phyloP scores from a whole-genome alignment of 352 stramenopile species.

The Blastocystis sp. region DNA sequence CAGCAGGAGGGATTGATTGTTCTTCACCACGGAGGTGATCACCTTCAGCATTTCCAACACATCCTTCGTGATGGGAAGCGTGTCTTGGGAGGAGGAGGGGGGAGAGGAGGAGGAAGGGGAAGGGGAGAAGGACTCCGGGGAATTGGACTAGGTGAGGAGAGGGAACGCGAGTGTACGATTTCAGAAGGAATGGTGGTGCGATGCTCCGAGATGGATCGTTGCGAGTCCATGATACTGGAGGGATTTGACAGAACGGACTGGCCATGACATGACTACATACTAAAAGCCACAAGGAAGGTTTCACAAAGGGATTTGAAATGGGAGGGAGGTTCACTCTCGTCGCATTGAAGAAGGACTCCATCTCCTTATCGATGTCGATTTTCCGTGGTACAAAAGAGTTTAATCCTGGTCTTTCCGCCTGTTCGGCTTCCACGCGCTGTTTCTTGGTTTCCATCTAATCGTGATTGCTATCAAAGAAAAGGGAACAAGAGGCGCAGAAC shows the following conservation, averaged over 20 bases:
- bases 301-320: neutral
- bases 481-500: neutral
- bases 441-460: neutral
- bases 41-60: neutral
- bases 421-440: neutral
- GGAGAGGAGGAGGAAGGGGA: neutral
- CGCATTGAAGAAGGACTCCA: conserved; percentile 23
- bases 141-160: neutral
- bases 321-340: neutral
- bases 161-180: neutral
- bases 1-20: neutral
- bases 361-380: conserved; percentile 65
- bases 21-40: neutral
- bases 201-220: neutral
- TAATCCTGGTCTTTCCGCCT: neutral
- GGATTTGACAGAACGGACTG: neutral
- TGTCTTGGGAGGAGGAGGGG: neutral
- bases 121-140: neutral
- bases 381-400: conserved; percentile 14
- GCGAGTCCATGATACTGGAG: neutral
- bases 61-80: neutral
- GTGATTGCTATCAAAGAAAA: neutral
- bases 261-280: too few species aligned
- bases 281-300: too few species aligned
- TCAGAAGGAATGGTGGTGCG: neutral